phyloP scores from a whole-genome alignment of 2,329 filamentous ascomycete genomes.

The Ceratocystis diversiconidia region DNA sequence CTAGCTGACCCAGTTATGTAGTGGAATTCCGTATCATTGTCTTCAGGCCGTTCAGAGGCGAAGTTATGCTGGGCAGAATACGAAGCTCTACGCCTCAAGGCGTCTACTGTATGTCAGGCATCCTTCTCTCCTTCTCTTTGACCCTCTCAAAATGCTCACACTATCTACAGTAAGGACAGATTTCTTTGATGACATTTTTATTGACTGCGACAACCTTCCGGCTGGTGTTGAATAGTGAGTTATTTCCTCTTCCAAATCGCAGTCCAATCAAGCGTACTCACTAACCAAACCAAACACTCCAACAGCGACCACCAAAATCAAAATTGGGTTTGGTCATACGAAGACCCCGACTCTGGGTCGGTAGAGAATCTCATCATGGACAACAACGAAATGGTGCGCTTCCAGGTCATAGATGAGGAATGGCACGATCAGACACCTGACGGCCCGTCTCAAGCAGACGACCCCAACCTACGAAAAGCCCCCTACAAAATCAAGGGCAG shows the following conservation, averaged over 20 bases:
- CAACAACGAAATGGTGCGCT: slow-evolving; percentile 73
- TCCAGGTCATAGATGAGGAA: slow-evolving; percentile 72
- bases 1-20: slow-evolving; percentile 25
- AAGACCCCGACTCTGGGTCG: slow-evolving; percentile 30
- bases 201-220: slow-evolving; percentile 60
- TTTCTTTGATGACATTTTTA: slow-evolving; percentile 87
- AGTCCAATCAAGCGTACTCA: background rate
- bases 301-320: slow-evolving; percentile 56
- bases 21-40: slow-evolving; percentile 89
- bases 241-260: background rate
- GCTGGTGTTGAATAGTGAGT: slow-evolving; percentile 63
- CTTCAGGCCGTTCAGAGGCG: slow-evolving; percentile 89
- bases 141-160: slow-evolving; percentile 8
- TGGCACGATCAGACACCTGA: slow-evolving; percentile 81
- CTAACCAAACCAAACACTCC: slow-evolving; percentile 3
- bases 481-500: slow-evolving; percentile 56
- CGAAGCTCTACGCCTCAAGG: slow-evolving; percentile 56
- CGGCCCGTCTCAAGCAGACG: slow-evolving; percentile 47
- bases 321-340: slow-evolving; percentile 72
- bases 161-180: slow-evolving; percentile 49
- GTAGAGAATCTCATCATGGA: slow-evolving; percentile 66
- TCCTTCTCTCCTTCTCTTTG: background rate
- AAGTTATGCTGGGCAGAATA: slow-evolving; percentile 78
- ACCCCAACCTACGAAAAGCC: slow-evolving; percentile 47
- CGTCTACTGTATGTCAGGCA: slow-evolving; percentile 44